Conservation (phyloP, 2,329 filamentous ascomycete species). For the Apiospora koreana region DNA sequence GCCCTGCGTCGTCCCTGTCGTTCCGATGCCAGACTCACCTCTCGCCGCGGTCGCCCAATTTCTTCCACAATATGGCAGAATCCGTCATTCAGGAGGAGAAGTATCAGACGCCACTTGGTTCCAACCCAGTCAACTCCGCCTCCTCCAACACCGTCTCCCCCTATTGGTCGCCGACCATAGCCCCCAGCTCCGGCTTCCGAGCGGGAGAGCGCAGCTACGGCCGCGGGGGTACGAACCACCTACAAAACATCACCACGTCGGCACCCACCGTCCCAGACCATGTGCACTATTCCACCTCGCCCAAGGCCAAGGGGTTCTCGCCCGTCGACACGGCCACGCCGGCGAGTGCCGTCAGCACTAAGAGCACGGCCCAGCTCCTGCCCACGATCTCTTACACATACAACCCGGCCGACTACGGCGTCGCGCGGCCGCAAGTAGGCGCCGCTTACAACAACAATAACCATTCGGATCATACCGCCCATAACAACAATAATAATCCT, state of each 20-base stretch:
- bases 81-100: slow-evolving; percentile 32
- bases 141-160: slow-evolving; percentile 18
- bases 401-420: slow-evolving; percentile 32
- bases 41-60: slow-evolving; percentile 39
- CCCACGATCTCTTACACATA: slow-evolving; percentile 33
- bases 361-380: slow-evolving; percentile 32
- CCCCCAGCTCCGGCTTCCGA: slow-evolving; percentile 6
- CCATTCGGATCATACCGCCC: neutral
- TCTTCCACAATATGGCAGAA: slow-evolving; percentile 28
- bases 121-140: slow-evolving; percentile 21
- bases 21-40: slow-evolving; percentile 53
- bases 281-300: slow-evolving; percentile 32
- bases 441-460: neutral
- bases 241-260: slow-evolving; percentile 28
- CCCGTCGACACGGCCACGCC: slow-evolving; percentile 27
- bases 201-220: slow-evolving; percentile 17
- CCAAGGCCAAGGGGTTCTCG: slow-evolving; percentile 30
- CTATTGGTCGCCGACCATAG: neutral
- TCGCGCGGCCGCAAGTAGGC: slow-evolving; percentile 19
- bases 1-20: slow-evolving; percentile 47
- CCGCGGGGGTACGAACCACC: slow-evolving; percentile 15
- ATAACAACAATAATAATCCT: slow-evolving; percentile 14
- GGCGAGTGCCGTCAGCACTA: slow-evolving; percentile 31
- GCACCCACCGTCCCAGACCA: slow-evolving; percentile 28
- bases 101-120: slow-evolving; percentile 16